These are phyloP conservation scores for Cercospora sp. DNA, from an alignment of 2,329 filamentous ascomycete species.

Conservation along the genomic window DNA sequence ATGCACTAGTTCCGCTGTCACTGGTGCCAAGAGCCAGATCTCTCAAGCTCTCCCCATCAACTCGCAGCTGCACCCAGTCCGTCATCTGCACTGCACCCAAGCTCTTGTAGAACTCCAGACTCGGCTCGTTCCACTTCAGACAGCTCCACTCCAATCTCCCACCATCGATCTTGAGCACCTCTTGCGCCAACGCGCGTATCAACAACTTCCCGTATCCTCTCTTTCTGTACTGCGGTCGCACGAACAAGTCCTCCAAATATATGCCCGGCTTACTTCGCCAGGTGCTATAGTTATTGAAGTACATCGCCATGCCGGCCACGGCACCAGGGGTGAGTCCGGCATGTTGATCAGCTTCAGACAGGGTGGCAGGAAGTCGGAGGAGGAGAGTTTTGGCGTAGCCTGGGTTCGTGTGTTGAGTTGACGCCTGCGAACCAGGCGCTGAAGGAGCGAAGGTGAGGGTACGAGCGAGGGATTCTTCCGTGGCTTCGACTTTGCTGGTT, in stretches of 20 bases:
- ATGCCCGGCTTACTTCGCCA: constrained; percentile 87
- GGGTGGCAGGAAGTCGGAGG: constrained; percentile 44
- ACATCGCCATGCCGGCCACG: constrained; percentile 78
- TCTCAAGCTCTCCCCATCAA: constrained; percentile 66
- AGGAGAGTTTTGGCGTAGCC: constrained; percentile 76
- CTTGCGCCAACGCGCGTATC: constrained; percentile 73
- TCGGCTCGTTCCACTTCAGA: constrained; percentile 89
- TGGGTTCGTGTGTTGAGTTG: constrained; percentile 44
- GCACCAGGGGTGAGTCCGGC: constrained; percentile 35
- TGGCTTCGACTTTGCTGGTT: constrained; percentile 72
- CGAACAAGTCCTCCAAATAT: constrained; percentile 92
- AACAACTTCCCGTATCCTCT: constrained; percentile 78
- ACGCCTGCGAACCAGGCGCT: constrained; percentile 27
- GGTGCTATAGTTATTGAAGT: constrained; percentile 94
- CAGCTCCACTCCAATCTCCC: constrained; percentile 86
- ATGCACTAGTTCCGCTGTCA: neutral
- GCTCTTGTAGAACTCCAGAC: constrained; percentile 76
- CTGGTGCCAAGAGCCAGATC: constrained; percentile 50
- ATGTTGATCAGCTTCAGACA: constrained; percentile 30
- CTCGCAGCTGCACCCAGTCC: constrained; percentile 74
- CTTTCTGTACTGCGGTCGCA: constrained; percentile 67
- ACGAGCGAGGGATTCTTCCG: constrained; percentile 66
- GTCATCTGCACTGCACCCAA: constrained; percentile 65
- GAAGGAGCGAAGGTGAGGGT: constrained; percentile 75
- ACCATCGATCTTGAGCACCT: constrained; percentile 71